A percentile compares a stretch with the other conserved stretches of the same genome.
Conservation (phyloP, 345 rosid genomes). For the Eucalyptus decipiens region DNA sequence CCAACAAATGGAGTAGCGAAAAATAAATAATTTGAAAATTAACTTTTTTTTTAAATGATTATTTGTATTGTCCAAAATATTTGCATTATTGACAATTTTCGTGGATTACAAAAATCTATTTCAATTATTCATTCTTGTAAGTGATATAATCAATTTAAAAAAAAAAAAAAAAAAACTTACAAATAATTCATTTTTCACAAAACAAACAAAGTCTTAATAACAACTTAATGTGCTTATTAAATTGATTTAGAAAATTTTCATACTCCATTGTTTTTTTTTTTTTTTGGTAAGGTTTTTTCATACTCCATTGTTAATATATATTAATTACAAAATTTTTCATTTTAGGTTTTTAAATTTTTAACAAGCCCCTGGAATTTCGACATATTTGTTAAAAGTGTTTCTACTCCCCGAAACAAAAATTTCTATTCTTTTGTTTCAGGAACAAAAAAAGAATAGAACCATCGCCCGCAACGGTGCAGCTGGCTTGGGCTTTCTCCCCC, state of each 20-base stretch:
- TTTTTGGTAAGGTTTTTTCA: no score
- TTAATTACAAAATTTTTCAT: neutral
- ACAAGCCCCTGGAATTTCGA: neutral
- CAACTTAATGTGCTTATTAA: neutral
- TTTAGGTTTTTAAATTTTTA: neutral
- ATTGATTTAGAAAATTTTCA: neutral
- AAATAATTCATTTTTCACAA: neutral
- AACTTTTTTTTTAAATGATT: no score
- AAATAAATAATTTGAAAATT: no score
- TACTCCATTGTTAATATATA: no score
- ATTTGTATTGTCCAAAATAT: neutral
- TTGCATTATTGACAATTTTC: neutral
- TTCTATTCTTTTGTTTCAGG: fast-evolving
- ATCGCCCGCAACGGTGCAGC: fast-evolving
- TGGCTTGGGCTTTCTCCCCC: no score
- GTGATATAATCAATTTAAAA: no score
- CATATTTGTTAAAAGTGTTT: no score
- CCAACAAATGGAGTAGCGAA: fast-evolving
- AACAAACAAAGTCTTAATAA: neutral
- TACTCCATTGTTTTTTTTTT: no score
- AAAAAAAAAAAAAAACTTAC: neutral
- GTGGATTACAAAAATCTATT: neutral
- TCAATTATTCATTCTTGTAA: neutral
- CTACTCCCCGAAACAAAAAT: fast-evolving
- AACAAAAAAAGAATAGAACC: no score